Conservation (phyloP, 2,329 filamentous ascomycete species). For the Neonectria faginata region DNA sequence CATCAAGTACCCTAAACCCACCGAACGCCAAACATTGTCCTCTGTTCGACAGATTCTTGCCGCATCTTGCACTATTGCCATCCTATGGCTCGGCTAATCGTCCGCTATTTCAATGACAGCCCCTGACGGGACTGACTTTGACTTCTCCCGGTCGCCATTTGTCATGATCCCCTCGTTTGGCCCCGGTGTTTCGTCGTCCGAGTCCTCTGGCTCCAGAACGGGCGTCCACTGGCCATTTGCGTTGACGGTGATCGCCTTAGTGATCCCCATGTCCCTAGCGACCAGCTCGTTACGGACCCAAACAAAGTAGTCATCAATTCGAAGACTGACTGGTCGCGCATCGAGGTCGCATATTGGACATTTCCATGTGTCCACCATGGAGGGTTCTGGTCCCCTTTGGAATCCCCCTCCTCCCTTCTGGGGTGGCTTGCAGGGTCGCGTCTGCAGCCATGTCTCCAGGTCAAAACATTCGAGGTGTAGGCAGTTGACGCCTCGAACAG, state of each 20-base stretch:
- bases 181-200: constrained; percentile 41
- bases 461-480: constrained; percentile 91
- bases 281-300: constrained; percentile 68
- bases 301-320: constrained; percentile 79
- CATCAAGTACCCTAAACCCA: constrained; percentile 24
- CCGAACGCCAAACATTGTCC: constrained; percentile 28
- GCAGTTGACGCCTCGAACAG: constrained; percentile 78
- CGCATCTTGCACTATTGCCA: background rate
- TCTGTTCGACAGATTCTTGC: constrained; percentile 5
- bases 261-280: constrained; percentile 32
- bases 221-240: constrained; percentile 51
- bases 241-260: constrained; percentile 48
- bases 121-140: constrained; percentile 28
- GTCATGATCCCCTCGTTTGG: constrained; percentile 13
- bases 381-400: constrained; percentile 57
- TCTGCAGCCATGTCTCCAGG: constrained; percentile 81
- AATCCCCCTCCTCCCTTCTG: constrained; percentile 27
- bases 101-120: constrained; percentile 47
- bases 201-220: constrained; percentile 48
- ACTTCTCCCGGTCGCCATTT: constrained; percentile 17
- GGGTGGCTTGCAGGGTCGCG: constrained; percentile 63
- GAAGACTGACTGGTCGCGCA: constrained; percentile 77
- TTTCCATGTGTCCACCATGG: constrained; percentile 78
- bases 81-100: constrained; percentile 21
- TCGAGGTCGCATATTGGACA: constrained; percentile 87